Base-by-base conservation (phyloP, 2,329 filamentous ascomycete species). In the Aspergillus fumigatus region DNA sequence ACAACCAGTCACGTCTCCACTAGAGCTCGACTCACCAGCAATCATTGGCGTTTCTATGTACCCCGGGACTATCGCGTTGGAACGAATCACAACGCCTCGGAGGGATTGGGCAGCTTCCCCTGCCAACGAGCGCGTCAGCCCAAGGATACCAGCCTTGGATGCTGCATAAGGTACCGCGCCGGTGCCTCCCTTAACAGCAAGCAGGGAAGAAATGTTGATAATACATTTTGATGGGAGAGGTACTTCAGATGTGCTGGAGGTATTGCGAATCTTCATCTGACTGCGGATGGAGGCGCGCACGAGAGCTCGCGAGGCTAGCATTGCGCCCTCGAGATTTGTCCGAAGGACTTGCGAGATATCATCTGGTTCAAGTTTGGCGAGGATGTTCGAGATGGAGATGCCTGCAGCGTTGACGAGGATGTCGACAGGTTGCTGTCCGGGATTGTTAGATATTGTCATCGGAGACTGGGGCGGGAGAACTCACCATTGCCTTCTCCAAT, bases 1-100 rank as follows among this genome's bases (percentile, higher is more conserved):
- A 9, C 21, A 41, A 35, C 53, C 41, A 43, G 17, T 7, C 7
- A 10, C 40, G 8, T 21, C 21, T 19, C 10, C 40, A 3, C 11
- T 11, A 51, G 11, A 10, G 26, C 6, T 21, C 48, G 40, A 60
- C 77, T 74, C 75, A 92, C 89, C 79, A 70, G 82, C 75, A 63
- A 88, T 90, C 90, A 96, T 95, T 50, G 85, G 82, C 48, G 90
- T 93, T 55, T 88, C 80, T 63, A 95, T 87, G 77, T 93, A 96
- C 6, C 91, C 91, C 1, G 91, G 91, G 45, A 93, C 77, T 61
- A 96, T 84, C 27, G 87, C 87, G 75, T 96, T 96, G 49, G 90
- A 88, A 29, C 92, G 82, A 56, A 96, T 82, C 77, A 58, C 78
- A 74, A 52, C 82, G 83, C 64, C 87, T 73, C 74, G 91, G 86